Base-by-base conservation (phyloP, 2,329 filamentous ascomycete species). In the Fonsecaea pedrosoi region DNA sequence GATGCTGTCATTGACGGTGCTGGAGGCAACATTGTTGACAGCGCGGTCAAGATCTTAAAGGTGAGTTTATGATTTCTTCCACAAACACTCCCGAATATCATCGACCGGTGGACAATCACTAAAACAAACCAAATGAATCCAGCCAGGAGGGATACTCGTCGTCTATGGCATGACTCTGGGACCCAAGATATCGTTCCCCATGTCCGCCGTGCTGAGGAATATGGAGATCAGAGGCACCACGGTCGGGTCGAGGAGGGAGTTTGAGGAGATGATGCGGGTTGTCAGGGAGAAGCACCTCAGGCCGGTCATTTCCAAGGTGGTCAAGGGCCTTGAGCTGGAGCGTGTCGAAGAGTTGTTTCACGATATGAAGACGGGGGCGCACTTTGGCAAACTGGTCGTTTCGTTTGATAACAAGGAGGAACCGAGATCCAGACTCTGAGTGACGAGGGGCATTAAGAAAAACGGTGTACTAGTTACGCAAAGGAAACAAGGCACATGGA, bases 361-460 rank as follows among this genome's bases (percentile, higher is more conserved):
- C 48, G 92, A 96, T 59, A 96, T 98, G 87, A 92, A 91, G 76
- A 86, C 87, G 4, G 92, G 90, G 0, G 88, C 81, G 69, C 94
- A 98, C 78, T 97, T 97, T 82, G 94, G 94, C 8, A 97, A 98
- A 81, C 78, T 98, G 72, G 92, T 97, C 1, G 87, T 97, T 71
- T 86, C 92, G 73, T 85, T 94, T 73, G 83, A 37, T 30, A 10
- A 48, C 30, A 42, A 42, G 2, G 35, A 59, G 45, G 15, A 25
- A 2, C 25, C 15, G 45, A 25, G 7, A 8, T 18, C n/a, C 5
- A 50, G 15, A 15, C 45, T 50, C 15, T 50, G 45, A 50, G 25
- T 2, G 3, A 25, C 25, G 25, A 25, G 25, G 25, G 25, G 25
- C 25, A 2, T 25, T 25, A 25, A 25, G 2, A 25, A 25, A 25